Conservation (phyloP, 2,329 filamentous ascomycete species). For the Alternaria hordeiaustralica region DNA sequence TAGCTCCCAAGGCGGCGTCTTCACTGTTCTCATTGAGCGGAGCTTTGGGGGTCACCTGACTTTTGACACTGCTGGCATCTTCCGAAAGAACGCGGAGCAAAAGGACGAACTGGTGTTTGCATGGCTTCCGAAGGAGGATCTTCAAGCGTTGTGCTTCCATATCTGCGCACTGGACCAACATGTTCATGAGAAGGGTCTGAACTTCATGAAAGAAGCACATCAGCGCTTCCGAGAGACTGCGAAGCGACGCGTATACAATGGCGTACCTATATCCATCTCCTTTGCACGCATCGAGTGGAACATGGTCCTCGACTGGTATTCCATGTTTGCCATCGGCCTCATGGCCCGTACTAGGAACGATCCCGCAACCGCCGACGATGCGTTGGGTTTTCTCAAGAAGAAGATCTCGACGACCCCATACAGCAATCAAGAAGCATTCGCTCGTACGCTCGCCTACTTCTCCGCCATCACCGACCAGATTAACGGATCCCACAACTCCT, state of each 20-base stretch:
- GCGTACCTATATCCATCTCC: constrained; percentile 31
- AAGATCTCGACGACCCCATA: constrained; percentile 52
- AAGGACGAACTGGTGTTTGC: constrained; percentile 58
- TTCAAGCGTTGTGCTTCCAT: constrained; percentile 66
- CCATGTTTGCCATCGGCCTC: constrained; percentile 74
- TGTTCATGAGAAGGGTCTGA: constrained; percentile 62
- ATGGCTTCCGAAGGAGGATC: constrained; percentile 66
- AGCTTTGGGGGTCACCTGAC: constrained; percentile 45
- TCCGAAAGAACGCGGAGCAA: constrained; percentile 47
- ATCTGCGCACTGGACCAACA: constrained; percentile 63
- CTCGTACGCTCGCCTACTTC: constrained; percentile 72
- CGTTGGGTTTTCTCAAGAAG: constrained; percentile 16
- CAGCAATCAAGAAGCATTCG: constrained; percentile 51
- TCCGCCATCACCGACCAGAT: constrained; percentile 78
- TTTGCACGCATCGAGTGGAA: constrained; percentile 65
- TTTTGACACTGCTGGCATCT: constrained; percentile 53
- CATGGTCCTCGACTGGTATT: constrained; percentile 69
- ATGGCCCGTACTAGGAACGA: constrained; percentile 73
- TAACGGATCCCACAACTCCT: constrained; percentile 72
- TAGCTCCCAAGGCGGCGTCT: constrained; percentile 46
- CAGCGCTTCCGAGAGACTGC: constrained; percentile 54
- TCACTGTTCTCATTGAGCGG: constrained; percentile 51
- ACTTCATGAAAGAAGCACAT: constrained; percentile 65
- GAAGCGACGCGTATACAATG: constrained; percentile 23
- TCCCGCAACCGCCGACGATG: constrained; percentile 59